Percentiles rank a stretch among this genome's conserved stretches.
These are phyloP conservation scores for Linderina pennispora DNA, from an alignment of 192 early-diverging fungal genomes.

Conservation along the genomic window DNA sequence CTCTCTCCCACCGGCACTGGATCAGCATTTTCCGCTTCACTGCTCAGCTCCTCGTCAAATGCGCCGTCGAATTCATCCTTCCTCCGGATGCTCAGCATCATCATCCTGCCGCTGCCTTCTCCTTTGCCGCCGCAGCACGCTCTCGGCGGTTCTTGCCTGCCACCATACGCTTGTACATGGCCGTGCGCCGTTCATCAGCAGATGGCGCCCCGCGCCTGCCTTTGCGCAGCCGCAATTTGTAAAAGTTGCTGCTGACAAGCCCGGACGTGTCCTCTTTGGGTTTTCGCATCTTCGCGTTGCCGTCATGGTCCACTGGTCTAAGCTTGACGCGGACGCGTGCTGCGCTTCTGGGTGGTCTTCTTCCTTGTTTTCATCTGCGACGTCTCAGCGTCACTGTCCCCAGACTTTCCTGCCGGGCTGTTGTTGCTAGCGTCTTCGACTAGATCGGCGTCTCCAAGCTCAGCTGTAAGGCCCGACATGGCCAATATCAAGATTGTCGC, in stretches of 20 bases:
- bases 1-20: no score
- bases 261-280: no score
- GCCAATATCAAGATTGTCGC: background rate
- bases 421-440: conserved; percentile 1
- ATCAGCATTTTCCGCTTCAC: background rate
- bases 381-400: no score
- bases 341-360: conserved; percentile 45
- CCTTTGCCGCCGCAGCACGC: background rate
- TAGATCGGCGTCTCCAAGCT: no score
- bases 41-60: no score
- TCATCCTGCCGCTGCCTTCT: no score
- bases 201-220: conserved; percentile 24
- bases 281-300: no score
- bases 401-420: background rate
- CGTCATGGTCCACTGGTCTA: conserved; percentile 24
- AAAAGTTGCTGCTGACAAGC: conserved; percentile 45
- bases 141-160: conserved; percentile 1
- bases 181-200: conserved; percentile 30
- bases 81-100: no score
- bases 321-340: conserved; percentile 44
- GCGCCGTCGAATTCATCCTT: no score
- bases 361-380: conserved; percentile 19
- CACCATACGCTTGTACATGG: conserved; percentile 40
- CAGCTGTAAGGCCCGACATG: no score
- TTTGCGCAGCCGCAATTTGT: conserved; percentile 27